Conservation (phyloP, 1,284 basidiomycete species). For the Ustilago hordei region DNA sequence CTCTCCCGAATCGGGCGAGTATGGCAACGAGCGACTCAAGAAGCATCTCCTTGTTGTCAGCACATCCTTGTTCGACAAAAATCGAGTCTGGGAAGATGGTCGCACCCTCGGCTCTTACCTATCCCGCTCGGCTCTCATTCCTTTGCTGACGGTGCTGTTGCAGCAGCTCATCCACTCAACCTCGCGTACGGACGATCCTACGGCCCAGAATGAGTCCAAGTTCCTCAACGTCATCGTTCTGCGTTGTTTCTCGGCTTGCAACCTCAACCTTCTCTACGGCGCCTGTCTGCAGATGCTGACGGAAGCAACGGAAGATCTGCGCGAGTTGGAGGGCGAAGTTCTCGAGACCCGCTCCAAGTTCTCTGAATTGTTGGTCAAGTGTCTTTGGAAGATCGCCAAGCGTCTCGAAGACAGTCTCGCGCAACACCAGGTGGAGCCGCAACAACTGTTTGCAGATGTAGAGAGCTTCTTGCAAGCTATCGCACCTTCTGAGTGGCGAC, state of each 20-base stretch:
- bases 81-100: conserved; percentile 52
- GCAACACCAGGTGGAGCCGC: conserved; percentile 83
- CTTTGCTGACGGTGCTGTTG: conserved; percentile 80
- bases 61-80: conserved; percentile 57
- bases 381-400: conserved; percentile 96
- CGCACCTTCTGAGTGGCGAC: conserved; percentile 94
- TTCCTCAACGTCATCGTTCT: conserved; percentile 99
- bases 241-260: conserved; percentile 88
- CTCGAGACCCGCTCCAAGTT: conserved; percentile 77
- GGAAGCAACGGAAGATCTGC: conserved; percentile 87
- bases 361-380: conserved; percentile 95
- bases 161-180: conserved; percentile 85
- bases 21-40: conserved; percentile 49
- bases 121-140: conserved; percentile 50
- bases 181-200: conserved; percentile 62
- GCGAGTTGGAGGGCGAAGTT: conserved; percentile 71
- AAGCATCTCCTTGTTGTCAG: conserved; percentile 62
- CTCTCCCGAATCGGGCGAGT: conserved; percentile 30
- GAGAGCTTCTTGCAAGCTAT: conserved; percentile 94
- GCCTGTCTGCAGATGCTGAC: conserved; percentile 85
- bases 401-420: conserved; percentile 91
- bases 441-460: conserved; percentile 90
- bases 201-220: conserved; percentile 81
- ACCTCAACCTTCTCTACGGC: conserved; percentile 90
- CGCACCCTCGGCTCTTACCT: conserved; percentile 60